Percentiles rank a stretch among this genome's conserved stretches.
Conservation (phyloP, 176 grass and related monocot genomes). For the Triticum turgidum region DNA sequence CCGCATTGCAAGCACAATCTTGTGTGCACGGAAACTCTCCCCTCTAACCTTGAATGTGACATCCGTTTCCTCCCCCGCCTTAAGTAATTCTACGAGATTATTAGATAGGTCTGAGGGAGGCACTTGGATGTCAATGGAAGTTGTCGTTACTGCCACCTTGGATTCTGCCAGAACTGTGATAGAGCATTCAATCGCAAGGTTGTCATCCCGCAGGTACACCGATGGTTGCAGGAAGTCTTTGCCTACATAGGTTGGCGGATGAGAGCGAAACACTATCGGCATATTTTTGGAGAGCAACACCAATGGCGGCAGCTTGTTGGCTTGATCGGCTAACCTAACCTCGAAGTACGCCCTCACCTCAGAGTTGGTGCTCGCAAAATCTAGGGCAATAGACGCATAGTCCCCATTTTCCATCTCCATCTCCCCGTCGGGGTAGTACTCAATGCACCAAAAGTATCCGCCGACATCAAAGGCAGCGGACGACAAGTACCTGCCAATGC, state of each 20-base stretch:
- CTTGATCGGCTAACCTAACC: not conserved
- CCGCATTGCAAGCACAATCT: not conserved
- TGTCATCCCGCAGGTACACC: not conserved
- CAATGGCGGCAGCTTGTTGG: not conserved
- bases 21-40: not conserved
- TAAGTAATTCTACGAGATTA: not conserved
- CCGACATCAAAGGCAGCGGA: too few species aligned
- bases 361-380: not conserved
- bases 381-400: not conserved
- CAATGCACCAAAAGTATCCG: too few species aligned
- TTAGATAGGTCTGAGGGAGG: not conserved
- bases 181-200: not conserved
- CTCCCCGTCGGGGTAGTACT: too few species aligned
- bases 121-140: not conserved
- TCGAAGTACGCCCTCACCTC: not conserved
- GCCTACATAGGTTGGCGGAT: not conserved
- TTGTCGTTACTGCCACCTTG: not conserved
- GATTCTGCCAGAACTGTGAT: not conserved
- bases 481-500: too few species aligned
- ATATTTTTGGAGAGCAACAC: not conserved
- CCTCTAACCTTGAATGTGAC: not conserved
- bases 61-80: not conserved
- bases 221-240: not conserved
- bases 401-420: too few species aligned
- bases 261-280: not conserved